A percentile compares a stretch with the other conserved stretches of the same genome.
These are phyloP conservation scores for Medicago lupulina DNA, from an alignment of 306 rosid genomes.

Conservation along the genomic window DNA sequence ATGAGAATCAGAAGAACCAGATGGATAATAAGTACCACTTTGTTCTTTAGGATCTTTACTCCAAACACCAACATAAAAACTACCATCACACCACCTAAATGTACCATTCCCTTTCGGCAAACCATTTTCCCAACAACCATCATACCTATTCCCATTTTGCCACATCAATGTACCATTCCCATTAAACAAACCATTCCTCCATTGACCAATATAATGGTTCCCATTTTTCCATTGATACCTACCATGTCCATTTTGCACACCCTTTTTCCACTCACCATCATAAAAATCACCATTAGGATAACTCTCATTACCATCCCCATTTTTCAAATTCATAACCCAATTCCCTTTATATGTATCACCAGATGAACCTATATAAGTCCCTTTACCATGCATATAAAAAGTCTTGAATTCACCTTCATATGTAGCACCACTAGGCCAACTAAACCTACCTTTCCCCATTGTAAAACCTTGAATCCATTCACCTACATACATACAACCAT, in stretches of 20 bases:
- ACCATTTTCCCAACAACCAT: constrained; percentile 87
- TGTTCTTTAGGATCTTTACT: constrained; percentile 62
- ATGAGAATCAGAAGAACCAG: constrained; percentile 44
- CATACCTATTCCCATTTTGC: constrained; percentile 75
- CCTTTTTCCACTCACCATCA: constrained; percentile 91
- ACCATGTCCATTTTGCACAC: constrained; percentile 81
- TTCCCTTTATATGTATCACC: constrained; percentile 79
- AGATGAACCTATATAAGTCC: constrained; percentile 71
- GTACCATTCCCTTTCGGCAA: constrained; percentile 87
- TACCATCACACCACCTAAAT: constrained; percentile 69
- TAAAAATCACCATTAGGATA: constrained; percentile 83
- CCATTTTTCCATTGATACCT: constrained; percentile 88
- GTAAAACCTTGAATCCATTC: constrained; percentile 78
- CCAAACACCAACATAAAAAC: constrained; percentile 83
- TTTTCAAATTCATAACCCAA: constrained; percentile 84
- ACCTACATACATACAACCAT: constrained; percentile 92
- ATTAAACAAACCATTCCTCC: constrained; percentile 71
- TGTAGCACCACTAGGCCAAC: constrained; percentile 95
- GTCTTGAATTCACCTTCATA: constrained; percentile 84
- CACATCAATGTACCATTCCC: constrained; percentile 82
- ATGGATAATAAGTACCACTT: constrained; percentile 67
- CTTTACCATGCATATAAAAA: constrained; percentile 81
- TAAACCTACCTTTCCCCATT: constrained; percentile 77
- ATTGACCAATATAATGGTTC: constrained; percentile 74
- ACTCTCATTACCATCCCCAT: constrained; percentile 73